These are phyloP conservation scores for Ceratobasidium sp. DNA, from an alignment of 1,284 basidiomycete species.

Conservation along the genomic window DNA sequence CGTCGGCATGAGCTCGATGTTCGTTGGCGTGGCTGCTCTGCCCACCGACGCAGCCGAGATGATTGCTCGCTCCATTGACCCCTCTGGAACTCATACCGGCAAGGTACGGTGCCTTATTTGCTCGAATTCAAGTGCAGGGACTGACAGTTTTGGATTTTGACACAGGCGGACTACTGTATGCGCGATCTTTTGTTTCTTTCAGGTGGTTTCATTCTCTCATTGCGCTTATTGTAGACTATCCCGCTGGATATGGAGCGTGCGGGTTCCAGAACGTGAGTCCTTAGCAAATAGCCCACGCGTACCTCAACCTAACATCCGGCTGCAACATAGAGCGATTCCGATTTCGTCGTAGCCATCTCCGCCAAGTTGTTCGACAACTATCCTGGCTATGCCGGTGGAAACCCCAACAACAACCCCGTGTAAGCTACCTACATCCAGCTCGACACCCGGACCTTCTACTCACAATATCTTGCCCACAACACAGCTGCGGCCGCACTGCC, in stretches of 20 bases:
- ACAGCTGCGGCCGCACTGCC: not conserved
- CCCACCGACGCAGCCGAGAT: constrained; percentile 35
- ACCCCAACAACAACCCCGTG: constrained; percentile 45
- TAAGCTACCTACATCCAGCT: not conserved
- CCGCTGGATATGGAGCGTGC: constrained; percentile 30
- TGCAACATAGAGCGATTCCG: not conserved
- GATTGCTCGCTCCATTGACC: constrained; percentile 24
- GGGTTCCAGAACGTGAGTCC: constrained; percentile 36
- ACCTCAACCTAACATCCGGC: not conserved
- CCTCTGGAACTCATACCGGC: constrained; percentile 41
- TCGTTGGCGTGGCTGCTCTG: constrained; percentile 26
- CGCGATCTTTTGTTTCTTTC: not conserved
- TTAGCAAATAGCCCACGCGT: not conserved
- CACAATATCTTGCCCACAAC: no score
- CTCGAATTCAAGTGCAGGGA: not conserved
- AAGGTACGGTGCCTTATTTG: constrained; percentile 5
- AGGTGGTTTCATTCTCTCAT: not conserved
- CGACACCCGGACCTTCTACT: no score
- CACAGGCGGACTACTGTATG: constrained; percentile 39
- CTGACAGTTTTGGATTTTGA: not conserved
- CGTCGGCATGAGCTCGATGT: constrained; percentile 23
- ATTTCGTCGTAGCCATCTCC: constrained; percentile 36
- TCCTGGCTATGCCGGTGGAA: constrained; percentile 36
- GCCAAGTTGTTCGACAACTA: constrained; percentile 35
- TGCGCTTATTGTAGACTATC: constrained; percentile 13